phyloP scores from a whole-genome alignment of 768 basidiomycete species.

The Boletus speciosus region DNA sequence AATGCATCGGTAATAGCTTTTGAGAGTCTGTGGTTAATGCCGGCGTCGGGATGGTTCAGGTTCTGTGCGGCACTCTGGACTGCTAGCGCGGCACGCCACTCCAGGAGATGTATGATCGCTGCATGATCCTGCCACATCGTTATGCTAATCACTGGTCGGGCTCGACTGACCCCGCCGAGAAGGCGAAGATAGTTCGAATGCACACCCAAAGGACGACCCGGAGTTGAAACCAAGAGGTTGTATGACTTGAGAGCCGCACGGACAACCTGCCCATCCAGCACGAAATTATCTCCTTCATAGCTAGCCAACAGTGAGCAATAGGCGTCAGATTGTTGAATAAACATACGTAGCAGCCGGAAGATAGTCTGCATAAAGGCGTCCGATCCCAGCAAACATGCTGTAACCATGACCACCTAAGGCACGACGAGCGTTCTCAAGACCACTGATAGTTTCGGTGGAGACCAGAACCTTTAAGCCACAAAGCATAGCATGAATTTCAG shows the following conservation, averaged over 20 bases:
- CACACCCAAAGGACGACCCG: conserved; percentile 7
- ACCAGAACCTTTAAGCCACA: conserved; percentile 66
- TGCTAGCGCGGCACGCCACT: conserved; percentile 61
- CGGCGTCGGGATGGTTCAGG: conserved; percentile 46
- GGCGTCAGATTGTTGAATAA: neutral
- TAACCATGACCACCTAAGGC: conserved; percentile 79
- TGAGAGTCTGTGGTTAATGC: conserved; percentile 53
- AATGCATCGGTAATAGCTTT: conserved; percentile 69
- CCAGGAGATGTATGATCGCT: conserved; percentile 48
- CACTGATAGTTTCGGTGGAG: conserved; percentile 48
- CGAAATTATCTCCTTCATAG: conserved; percentile 78
- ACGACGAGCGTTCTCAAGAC: conserved; percentile 62
- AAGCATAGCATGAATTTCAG: conserved; percentile 68
- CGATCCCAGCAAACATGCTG: conserved; percentile 65
- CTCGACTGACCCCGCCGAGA: conserved; percentile 29
- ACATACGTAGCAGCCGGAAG: conserved; percentile 62
- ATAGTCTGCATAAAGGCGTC: conserved; percentile 60
- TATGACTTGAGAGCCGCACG: conserved; percentile 66
- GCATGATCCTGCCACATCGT: conserved; percentile 38
- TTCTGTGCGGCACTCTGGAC: conserved; percentile 42
- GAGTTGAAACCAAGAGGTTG: conserved; percentile 37
- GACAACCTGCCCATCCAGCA: conserved; percentile 71
- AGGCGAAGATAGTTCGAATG: conserved; percentile 50
- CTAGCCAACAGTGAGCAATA: conserved; percentile 29
- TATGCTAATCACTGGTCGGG: conserved; percentile 18